A percentile compares a stretch with the other conserved stretches of the same genome.
Evolutionary conservation across 768 basidiomycete species (phyloP).

Genomic region (Tricholomella constricta): DNA sequence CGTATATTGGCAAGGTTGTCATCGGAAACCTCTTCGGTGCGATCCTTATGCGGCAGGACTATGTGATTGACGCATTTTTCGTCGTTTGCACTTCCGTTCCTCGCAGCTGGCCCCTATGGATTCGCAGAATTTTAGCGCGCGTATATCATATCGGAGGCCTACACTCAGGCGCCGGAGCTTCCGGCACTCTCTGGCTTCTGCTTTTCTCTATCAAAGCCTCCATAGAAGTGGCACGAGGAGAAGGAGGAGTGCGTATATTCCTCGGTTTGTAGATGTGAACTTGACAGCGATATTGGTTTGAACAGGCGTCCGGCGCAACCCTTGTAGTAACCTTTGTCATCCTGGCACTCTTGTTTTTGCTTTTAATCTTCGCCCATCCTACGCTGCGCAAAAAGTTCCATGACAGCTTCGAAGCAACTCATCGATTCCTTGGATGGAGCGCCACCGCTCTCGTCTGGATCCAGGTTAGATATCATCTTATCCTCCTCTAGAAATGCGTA

Average conservation of each 20-base stretch:
- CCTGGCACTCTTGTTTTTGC: constrained; percentile 30
- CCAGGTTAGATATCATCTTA: constrained; percentile 28
- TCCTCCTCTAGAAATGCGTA: neutral
- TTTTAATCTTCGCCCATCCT: constrained; percentile 43
- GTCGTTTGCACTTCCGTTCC: constrained; percentile 52
- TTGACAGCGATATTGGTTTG: too few species aligned
- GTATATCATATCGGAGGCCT: constrained; percentile 65
- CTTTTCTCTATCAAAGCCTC: constrained; percentile 54
- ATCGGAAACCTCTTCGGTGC: constrained; percentile 50
- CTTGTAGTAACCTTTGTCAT: constrained; percentile 10
- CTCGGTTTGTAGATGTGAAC: too few species aligned
- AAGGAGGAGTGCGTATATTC: constrained; percentile 14
- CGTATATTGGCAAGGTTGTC: constrained; percentile 41
- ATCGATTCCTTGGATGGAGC: constrained; percentile 49
- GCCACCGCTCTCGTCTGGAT: constrained; percentile 45
- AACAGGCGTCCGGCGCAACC: constrained; percentile 3
- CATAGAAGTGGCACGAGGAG: constrained; percentile 42
- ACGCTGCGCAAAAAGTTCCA: constrained; percentile 37
- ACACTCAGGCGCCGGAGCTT: constrained; percentile 58
- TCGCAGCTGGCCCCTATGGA: constrained; percentile 55
- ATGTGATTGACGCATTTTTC: constrained; percentile 63
- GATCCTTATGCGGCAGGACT: constrained; percentile 55
- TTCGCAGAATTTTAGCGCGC: constrained; percentile 54
- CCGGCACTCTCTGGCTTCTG: constrained; percentile 55
- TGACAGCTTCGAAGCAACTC: constrained; percentile 43